Evolutionary conservation across 495 filamentous ascomycete genomes (phyloP).

Genomic region (Sordaria brevicollis): DNA sequence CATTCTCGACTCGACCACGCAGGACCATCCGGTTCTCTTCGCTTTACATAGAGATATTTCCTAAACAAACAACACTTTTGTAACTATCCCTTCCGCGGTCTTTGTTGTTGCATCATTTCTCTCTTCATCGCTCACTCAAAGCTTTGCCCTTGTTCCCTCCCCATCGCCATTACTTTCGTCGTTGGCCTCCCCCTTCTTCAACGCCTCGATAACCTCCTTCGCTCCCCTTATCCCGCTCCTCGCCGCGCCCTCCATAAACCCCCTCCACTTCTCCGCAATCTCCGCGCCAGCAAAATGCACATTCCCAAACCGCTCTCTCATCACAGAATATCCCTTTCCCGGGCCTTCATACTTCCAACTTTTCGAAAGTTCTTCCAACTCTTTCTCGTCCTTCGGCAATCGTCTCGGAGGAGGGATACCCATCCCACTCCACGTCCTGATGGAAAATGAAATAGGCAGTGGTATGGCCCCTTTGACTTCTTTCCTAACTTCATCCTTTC

Average conservation of each 20-base stretch:
- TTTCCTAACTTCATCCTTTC: not conserved
- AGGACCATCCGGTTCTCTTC: too few relatives aligned
- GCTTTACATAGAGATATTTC: too few relatives aligned
- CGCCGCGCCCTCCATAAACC: constrained; percentile 43
- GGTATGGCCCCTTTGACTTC: too few relatives aligned
- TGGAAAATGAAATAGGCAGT: not conserved
- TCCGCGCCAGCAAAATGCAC: constrained; percentile 43
- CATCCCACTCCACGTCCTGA: not conserved
- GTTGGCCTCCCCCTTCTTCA: not conserved
- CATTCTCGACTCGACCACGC: too few relatives aligned
- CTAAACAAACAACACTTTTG: too few relatives aligned
- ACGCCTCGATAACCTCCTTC: constrained; percentile 20
- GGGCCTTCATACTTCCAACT: not conserved
- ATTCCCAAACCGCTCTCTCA: constrained; percentile 19
- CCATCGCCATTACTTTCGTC: not conserved
- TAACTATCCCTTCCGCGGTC: not conserved
- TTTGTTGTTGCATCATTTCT: not conserved
- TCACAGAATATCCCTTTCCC: constrained; percentile 8
- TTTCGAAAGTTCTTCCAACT: not conserved
- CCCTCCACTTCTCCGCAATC: constrained; percentile 32
- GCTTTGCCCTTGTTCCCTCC: not conserved
- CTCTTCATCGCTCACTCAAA: not conserved
- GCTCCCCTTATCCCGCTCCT: constrained; percentile 27
- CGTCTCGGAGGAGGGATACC: not conserved
- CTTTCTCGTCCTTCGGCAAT: not conserved